Base-by-base conservation (phyloP, 805 yeast genomes). In the Lipomyces orientalis region DNA sequence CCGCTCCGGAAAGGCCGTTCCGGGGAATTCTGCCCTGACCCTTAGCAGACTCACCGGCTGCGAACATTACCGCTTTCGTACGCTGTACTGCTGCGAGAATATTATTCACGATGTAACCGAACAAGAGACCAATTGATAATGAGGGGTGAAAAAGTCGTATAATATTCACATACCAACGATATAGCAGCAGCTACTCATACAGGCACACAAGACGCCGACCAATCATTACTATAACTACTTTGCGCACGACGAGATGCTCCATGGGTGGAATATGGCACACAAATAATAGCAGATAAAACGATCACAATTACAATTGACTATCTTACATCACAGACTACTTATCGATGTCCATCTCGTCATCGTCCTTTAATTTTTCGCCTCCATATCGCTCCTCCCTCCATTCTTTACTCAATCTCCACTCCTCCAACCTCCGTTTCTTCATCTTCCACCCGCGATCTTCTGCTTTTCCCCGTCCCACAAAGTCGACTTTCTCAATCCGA, bases 401-500 rank as follows among this genome's bases (percentile, higher is more conserved):
- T 5, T 69, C 71, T n/a, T 66, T 34, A 34, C 60, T 55, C n/a
- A 34, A 12, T 8, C 70, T 43, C 77, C 76, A 72, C 62, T 80
- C 84, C 35, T 61, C 69, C 65, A 77, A 66, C 74, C 84, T 68
- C 37, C 71, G 72, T 62, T 70, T 75, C 65, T 71, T 73, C 61
- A 70, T 70, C 49, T 67, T 64, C 54, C 75, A 77, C 25, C 80
- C 80, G 10, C 70, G 34, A 29, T 57, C 68, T 54, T 76, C 77
- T 1, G 81, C 79, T 54, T 66, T 69, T 29, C 81, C 81, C 16
- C 63, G 56, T 9, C 75, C 68, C 22, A 77, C 65, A 60, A 73
- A 75, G 71, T 81, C 80, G 56, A 87, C 87, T 60, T 79, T 81
- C 70, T 84, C 85, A 1, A 95, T 80, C 4, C 89, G 87, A 64